Evolutionary conservation across 179 eudicot species (phyloP).

Genomic region (Spergularia azorica): DNA sequence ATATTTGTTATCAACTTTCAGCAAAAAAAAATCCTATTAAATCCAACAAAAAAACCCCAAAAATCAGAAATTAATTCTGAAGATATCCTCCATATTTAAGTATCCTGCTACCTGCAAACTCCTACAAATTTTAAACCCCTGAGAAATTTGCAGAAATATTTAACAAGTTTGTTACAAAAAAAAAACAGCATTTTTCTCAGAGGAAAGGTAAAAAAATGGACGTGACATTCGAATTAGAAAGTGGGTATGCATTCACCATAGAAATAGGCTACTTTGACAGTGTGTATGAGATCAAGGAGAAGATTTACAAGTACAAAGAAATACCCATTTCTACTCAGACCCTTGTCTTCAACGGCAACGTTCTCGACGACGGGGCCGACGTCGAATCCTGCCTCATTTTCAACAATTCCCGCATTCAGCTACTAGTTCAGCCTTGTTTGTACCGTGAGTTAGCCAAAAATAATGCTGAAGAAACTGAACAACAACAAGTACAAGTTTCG

Average conservation of each 20-base stretch:
- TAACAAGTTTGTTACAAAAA: background rate
- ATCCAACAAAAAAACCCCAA: no score
- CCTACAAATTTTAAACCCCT: no score
- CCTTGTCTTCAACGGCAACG: conserved; percentile 55
- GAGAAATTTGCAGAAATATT: no score
- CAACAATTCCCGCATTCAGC: conserved; percentile 42
- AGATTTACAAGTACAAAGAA: conserved; percentile 48
- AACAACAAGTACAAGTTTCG: background rate
- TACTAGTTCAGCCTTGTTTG: conserved; percentile 8
- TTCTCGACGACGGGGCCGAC: conserved; percentile 49
- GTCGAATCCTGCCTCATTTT: conserved; percentile 46
- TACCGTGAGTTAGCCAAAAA: background rate
- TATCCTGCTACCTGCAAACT: no score
- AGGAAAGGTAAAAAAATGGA: conserved; percentile 42
- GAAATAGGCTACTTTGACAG: conserved; percentile 76
- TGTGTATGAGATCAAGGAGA: conserved; percentile 64
- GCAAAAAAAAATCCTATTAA: no score
- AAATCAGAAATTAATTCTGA: no score
- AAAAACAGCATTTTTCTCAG: background rate
- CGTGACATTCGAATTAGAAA: conserved; percentile 44
- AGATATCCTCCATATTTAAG: no score
- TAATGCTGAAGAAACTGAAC: conserved; percentile 15
- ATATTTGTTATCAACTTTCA: no score
- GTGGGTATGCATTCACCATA: conserved; percentile 43
- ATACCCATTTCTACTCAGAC: conserved; percentile 59